Evolutionary conservation across 1,284 basidiomycete genomes (phyloP).

Genomic region (Pseudozyma pruni): DNA sequence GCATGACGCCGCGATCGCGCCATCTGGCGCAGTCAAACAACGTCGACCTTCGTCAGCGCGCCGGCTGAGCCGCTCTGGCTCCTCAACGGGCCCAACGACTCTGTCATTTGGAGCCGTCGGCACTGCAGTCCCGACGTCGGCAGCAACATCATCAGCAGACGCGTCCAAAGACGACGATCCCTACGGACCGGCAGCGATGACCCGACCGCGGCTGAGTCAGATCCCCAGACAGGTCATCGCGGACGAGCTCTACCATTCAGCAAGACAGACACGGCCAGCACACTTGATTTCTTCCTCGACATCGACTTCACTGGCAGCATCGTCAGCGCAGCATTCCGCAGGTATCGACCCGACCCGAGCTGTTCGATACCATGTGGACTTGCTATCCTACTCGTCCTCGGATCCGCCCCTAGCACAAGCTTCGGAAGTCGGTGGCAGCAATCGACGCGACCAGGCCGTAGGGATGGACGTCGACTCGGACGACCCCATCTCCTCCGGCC

Average conservation of each 20-base stretch:
- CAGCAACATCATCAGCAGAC: background rate
- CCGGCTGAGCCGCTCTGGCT: conserved; percentile 37
- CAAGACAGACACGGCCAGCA: conserved; percentile 16
- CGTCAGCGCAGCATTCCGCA: conserved; percentile 14
- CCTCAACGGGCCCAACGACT: conserved; percentile 44
- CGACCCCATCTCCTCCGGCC: conserved; percentile 1
- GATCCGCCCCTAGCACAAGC: background rate
- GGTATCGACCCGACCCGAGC: conserved; percentile 22
- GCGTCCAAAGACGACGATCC: conserved; percentile 32
- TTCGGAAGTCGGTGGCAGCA: background rate
- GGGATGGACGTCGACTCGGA: conserved; percentile 11
- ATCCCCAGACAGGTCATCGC: conserved; percentile 33
- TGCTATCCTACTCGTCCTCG: conserved; percentile 2
- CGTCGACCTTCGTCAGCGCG: conserved; percentile 38
- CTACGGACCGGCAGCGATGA: conserved; percentile 47
- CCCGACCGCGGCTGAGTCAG: conserved; percentile 43
- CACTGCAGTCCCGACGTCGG: background rate
- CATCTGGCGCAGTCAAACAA: conserved; percentile 15
- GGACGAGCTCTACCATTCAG: conserved; percentile 32
- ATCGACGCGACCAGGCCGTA: conserved; percentile 2
- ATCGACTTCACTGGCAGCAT: conserved; percentile 28
- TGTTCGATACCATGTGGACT: conserved; percentile 28
- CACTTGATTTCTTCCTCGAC: conserved; percentile 28
- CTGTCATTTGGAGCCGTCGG: conserved; percentile 35
- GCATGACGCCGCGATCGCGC: conserved; percentile 10